A percentile compares a stretch with the other conserved stretches of the same genome.
Evolutionary conservation across 441 rosid genomes (phyloP).

Genomic region (Iberis amara): DNA sequence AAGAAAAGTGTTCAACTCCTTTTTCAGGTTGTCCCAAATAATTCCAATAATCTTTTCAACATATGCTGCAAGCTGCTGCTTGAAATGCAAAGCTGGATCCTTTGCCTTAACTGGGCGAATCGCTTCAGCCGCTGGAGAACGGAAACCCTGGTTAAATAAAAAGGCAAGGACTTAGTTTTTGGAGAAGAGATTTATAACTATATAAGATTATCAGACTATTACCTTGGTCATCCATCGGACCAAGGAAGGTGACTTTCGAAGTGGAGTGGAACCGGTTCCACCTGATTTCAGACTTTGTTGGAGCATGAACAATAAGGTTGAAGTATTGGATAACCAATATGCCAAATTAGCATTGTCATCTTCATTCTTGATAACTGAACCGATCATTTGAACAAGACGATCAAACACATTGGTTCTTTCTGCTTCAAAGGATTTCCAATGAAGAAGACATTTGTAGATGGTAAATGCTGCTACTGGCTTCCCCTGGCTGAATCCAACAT

Average conservation of each 20-base stretch:
- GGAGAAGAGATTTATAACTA: slow-evolving; percentile 6
- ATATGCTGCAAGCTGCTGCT: slow-evolving; percentile 86
- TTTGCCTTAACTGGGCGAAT: slow-evolving; percentile 80
- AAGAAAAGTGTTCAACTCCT: slow-evolving; percentile 59
- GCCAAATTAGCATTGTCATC: slow-evolving; percentile 68
- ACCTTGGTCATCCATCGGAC: slow-evolving; percentile 86
- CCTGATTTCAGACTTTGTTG: slow-evolving; percentile 67
- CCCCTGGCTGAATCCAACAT: slow-evolving; percentile 72
- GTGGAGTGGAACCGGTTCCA: slow-evolving; percentile 48
- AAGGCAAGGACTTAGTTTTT: slow-evolving; percentile 2
- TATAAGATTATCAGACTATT: slow-evolving; percentile 14
- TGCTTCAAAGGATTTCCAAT: slow-evolving; percentile 93
- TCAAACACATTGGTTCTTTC: slow-evolving; percentile 87
- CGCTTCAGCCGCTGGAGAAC: slow-evolving; percentile 44
- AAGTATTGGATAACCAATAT: slow-evolving; percentile 82
- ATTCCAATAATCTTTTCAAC: slow-evolving; percentile 86
- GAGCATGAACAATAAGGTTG: slow-evolving; percentile 74
- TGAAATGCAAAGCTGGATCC: slow-evolving; percentile 87
- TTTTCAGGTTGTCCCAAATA: slow-evolving; percentile 82
- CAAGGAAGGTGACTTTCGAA: slow-evolving; percentile 60
- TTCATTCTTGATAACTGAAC: slow-evolving; percentile 77
- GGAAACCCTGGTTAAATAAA: slow-evolving; percentile 59
- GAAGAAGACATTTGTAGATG: slow-evolving; percentile 80
- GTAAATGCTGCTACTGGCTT: slow-evolving; percentile 85
- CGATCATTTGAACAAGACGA: slow-evolving; percentile 86